These are phyloP conservation scores for Pyrus hybrid DNA, from an alignment of 331 rosid species.

Conservation along the genomic window DNA sequence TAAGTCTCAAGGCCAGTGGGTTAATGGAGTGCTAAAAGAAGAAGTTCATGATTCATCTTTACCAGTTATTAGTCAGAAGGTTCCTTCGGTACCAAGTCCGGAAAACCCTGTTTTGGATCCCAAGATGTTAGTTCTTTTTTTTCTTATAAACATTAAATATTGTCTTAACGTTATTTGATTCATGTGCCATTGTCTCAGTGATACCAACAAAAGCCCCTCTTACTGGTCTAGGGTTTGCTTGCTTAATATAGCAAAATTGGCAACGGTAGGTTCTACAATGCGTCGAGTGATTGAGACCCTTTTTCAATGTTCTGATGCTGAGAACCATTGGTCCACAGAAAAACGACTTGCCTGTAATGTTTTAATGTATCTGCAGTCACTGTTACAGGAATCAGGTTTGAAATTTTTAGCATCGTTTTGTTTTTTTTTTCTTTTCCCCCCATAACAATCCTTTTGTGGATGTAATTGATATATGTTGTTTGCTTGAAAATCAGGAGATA, in stretches of 20 bases:
- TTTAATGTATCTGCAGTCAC: conserved; percentile 65
- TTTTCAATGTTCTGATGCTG: conserved; percentile 67
- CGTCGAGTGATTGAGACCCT: conserved; percentile 83
- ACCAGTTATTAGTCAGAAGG: conserved; percentile 32
- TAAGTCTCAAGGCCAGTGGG: conserved; percentile 34
- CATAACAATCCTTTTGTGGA: neutral
- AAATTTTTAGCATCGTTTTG: neutral
- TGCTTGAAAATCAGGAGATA: conserved; percentile 57
- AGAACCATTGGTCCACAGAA: conserved; percentile 73
- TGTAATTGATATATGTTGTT: conserved; percentile 14
- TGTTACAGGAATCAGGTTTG: conserved; percentile 81
- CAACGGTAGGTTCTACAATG: conserved; percentile 75
- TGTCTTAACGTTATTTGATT: conserved; percentile 6
- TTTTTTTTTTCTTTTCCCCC: neutral
- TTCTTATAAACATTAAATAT: neutral
- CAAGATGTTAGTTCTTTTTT: conserved; percentile 31
- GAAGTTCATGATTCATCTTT: conserved; percentile 28
- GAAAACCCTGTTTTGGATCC: conserved; percentile 37
- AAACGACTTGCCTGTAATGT: conserved; percentile 59
- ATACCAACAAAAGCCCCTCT: conserved; percentile 52
- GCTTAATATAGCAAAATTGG: conserved; percentile 67
- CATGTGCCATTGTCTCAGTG: conserved; percentile 41
- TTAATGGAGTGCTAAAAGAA: conserved; percentile 33
- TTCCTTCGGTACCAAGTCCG: conserved; percentile 25
- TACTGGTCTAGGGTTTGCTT: conserved; percentile 92